Conservation (phyloP, 2,329 filamentous ascomycete genomes). For the Aspergillus japonicus region DNA sequence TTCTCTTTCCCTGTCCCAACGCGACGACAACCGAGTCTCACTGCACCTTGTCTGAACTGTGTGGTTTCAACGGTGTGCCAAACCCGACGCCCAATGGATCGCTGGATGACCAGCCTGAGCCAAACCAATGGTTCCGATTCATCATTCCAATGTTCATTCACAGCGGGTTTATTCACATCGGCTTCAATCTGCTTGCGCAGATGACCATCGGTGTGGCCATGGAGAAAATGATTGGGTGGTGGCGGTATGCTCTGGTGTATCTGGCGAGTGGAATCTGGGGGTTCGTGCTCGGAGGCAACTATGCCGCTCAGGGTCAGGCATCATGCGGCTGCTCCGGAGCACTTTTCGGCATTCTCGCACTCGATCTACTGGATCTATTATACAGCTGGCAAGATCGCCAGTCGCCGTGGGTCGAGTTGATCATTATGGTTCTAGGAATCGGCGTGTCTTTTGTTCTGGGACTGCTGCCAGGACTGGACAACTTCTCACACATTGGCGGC, state of each 20-base stretch:
- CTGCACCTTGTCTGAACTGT: constrained; percentile 76
- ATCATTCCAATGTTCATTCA: constrained; percentile 95
- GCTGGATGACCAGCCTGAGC: constrained; percentile 60
- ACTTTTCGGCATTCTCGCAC: constrained; percentile 86
- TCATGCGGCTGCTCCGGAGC: constrained; percentile 88
- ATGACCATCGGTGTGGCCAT: constrained; percentile 88
- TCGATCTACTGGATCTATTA: constrained; percentile 82
- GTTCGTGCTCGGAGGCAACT: constrained; percentile 92
- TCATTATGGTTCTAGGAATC: constrained; percentile 82
- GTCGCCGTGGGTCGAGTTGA: constrained; percentile 76
- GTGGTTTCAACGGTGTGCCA: constrained; percentile 76
- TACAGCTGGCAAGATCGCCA: constrained; percentile 86
- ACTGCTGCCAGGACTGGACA: constrained; percentile 87
- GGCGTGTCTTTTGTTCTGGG: constrained; percentile 89
- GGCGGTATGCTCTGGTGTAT: constrained; percentile 88
- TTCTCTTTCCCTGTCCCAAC: constrained; percentile 76
- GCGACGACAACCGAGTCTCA: constrained; percentile 60
- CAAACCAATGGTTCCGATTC: constrained; percentile 96
- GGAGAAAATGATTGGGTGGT: constrained; percentile 82
- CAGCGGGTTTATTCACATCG: constrained; percentile 89
- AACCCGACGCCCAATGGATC: constrained; percentile 56
- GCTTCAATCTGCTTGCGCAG: constrained; percentile 91
- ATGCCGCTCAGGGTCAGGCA: constrained; percentile 74
- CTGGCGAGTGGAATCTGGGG: constrained; percentile 91
- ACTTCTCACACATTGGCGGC: constrained; percentile 95